Evolutionary conservation across 352 stramenopile genomes (phyloP), one percentile per base, ranked within the genome.

Genomic region (Globisporangium acanthophoron): DNA sequence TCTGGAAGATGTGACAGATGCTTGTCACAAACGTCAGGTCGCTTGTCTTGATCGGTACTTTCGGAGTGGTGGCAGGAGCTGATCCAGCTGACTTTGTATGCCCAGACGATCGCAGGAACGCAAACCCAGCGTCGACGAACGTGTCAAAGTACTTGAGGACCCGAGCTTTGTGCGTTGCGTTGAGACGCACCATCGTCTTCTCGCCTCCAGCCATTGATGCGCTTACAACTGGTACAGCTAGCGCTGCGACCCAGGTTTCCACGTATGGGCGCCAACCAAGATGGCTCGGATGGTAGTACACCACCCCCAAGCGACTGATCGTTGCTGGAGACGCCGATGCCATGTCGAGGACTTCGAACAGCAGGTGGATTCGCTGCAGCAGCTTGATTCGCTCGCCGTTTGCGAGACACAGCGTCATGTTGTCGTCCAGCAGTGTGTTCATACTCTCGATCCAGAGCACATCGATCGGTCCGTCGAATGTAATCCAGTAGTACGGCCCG

Each of bases 301-400:
- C 76, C 27, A 98, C 87, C 39, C 92, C 92, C 12, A 97, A 80
- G 3, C 90, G 83, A 47, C 85, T 97, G 9, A 98, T 90, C 16
- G 92, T 98, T 11, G 93, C 93, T 3, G 93, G 93, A 1, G 88
- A 97, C 5, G 93, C 93, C 4, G 89, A 90, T 4, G 76, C 74
- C 1, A 96, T 89, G 65, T 98, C 90, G 20, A 84, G 76, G 3
- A 97, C 90, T 70, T 98, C 93, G 62, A 98, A 98, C 2, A 98
- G 54, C 63, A 97, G 76, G 53, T 97, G 94, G 64, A 98, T 98
- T 35, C 70, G 76, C 0, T 69, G 78, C 12, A 92, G 57, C 20
- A 97, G 68, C 53, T 90, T 91, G 40, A 97, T 96, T 2, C 87
- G 71, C 59, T 96, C 88, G 6, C 88, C 88, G 49, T 95, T 96